A percentile compares a stretch with the other conserved stretches of the same genome.
Conservation (phyloP, 2,329 filamentous ascomycete species). For the Pseudogymnoascus sp. region DNA sequence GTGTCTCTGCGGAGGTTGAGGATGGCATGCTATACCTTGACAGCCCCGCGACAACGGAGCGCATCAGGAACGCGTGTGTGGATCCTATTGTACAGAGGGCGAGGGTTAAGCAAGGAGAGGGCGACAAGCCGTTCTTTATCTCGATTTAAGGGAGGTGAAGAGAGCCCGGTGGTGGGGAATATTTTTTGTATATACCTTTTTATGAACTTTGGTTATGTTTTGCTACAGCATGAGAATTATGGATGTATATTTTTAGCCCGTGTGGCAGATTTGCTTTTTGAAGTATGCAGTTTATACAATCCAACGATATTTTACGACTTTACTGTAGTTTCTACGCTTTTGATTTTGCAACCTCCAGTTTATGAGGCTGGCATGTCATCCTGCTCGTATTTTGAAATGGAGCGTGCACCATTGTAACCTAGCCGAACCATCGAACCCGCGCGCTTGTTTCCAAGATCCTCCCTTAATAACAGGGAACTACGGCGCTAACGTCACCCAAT, state of each 20-base stretch:
- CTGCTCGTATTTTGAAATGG: background rate
- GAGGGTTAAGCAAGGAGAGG: slow-evolving; percentile 62
- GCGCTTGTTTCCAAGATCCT: background rate
- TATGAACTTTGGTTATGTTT: background rate
- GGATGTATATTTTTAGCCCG: background rate
- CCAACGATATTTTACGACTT: background rate
- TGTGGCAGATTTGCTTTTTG: background rate
- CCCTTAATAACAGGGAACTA: background rate
- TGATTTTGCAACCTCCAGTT: background rate
- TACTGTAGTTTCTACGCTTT: background rate
- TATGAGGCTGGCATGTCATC: background rate
- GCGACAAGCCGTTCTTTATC: slow-evolving; percentile 79
- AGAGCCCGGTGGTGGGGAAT: background rate
- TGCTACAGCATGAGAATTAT: background rate
- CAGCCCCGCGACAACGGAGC: slow-evolving; percentile 77
- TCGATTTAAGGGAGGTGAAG: slow-evolving; percentile 20
- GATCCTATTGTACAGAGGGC: slow-evolving; percentile 74
- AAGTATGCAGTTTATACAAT: background rate
- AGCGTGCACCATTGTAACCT: background rate
- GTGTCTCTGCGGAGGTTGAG: background rate
- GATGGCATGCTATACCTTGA: slow-evolving; percentile 54
- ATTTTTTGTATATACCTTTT: background rate
- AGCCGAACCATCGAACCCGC: background rate
- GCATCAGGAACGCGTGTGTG: slow-evolving; percentile 69
- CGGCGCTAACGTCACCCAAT: background rate